Base-by-base conservation (phyloP, 352 stramenopile species). In the Phytophthora aleatoria region DNA sequence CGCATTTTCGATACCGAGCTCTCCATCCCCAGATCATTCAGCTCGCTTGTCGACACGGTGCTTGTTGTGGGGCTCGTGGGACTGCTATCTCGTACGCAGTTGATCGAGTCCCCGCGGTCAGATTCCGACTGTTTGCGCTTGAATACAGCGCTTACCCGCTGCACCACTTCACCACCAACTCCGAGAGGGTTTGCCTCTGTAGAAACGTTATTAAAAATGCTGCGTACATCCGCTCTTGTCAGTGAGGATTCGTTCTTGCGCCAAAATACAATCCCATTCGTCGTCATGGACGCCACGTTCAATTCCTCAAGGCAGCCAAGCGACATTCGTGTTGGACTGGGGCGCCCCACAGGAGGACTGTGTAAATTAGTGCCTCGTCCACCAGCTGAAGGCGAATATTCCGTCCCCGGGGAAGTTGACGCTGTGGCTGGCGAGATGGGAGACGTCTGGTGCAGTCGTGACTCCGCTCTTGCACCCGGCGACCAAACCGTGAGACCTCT, bases 261-360 rank as follows among this genome's bases (percentile, higher is more conserved):
- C 78, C 79, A 91, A 57, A 91, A 91, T 3, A 89, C 71, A 28
- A 91, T 74, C 1, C 78, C 79, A 54, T 82, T 79, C 9, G 76
- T 84, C 36, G 79, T 90, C 56, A 86, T 79, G 5, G 79, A 79
- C 7, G 80, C 81, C n/a, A 85, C 69, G 38, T 90, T 88, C 10
- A 89, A 62, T 26, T 90, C 78, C 5, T 80, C 69, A 3, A 89
- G 64, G 27, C 74, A 82, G 30, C 79, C 73, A 15, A 91, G 64
- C 5, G 69, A 79, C 67, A 79, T 77, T 12, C 70, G 36, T 30
- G 69, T 73, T 6, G 69, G 61, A 28, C 58, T 67, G 1, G 43
- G 48, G 12, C 69, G 44, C 2, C 38, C 45, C 13, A 63, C 56
- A 2, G 56, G 61, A 30, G 45, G 53, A 28, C 56, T 52, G 50